Evolutionary conservation across 768 basidiomycete species (phyloP).

Genomic region (Termitomyces sp.): DNA sequence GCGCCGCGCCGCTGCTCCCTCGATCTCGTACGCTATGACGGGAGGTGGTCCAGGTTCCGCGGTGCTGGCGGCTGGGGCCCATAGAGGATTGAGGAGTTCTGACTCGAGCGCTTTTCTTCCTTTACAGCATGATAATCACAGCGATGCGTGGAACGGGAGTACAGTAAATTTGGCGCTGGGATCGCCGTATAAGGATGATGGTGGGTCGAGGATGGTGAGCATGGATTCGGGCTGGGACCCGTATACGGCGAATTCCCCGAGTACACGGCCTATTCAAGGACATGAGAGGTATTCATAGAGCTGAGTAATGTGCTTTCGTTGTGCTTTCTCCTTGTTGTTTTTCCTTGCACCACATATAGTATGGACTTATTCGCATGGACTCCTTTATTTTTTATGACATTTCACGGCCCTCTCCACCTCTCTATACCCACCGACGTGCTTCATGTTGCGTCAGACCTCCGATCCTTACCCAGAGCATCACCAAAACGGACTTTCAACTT

Average conservation of each 20-base stretch:
- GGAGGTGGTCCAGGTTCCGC: constrained; percentile 15
- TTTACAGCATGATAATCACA: constrained; percentile 59
- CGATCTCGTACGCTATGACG: constrained; percentile 25
- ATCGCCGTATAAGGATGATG: constrained; percentile 31
- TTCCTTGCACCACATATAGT: constrained; percentile 6
- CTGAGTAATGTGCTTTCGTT: constrained; percentile 10
- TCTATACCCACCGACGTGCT: not conserved
- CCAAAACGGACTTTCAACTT: constrained; percentile 1
- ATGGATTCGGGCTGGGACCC: constrained; percentile 29
- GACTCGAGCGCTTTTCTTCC: constrained; percentile 73
- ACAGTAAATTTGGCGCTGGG: constrained; percentile 37
- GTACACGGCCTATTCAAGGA: not conserved
- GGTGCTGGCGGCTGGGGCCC: constrained; percentile 20
- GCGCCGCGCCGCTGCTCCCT: constrained; percentile 37
- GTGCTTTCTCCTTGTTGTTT: constrained; percentile 1
- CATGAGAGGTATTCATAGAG: constrained; percentile 11
- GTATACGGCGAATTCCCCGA: constrained; percentile 25
- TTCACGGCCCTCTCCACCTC: constrained; percentile 1
- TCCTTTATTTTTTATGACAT: constrained; percentile 4
- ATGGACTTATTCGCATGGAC: constrained; percentile 5
- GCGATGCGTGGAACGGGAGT: constrained; percentile 59
- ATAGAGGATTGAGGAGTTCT: constrained; percentile 40
- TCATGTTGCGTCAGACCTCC: not conserved
- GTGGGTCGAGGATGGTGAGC: constrained; percentile 27
- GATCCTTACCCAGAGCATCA: constrained; percentile 1